phyloP scores from a whole-genome alignment of 768 basidiomycete species.

The Termitomyces titanicus region DNA sequence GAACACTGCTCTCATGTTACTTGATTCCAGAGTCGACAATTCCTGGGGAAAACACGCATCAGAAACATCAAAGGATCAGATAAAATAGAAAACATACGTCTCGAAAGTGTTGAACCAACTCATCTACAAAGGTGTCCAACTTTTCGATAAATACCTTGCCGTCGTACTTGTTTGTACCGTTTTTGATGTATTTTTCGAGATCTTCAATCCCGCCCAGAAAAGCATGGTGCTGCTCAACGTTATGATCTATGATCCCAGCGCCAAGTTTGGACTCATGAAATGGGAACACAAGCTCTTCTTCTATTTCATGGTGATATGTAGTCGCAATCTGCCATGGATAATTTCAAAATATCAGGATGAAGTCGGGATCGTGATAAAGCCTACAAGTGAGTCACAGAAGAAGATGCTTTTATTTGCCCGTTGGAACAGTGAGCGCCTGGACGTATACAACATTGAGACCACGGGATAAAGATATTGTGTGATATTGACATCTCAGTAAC shows the following conservation, averaged over 20 bases:
- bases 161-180: constrained; percentile 54
- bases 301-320: constrained; percentile 26
- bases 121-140: constrained; percentile 23
- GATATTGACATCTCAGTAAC: constrained; percentile 25
- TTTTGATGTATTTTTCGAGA: constrained; percentile 35
- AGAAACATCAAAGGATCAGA: neutral
- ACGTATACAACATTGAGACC: constrained; percentile 24
- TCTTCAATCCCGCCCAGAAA: constrained; percentile 24
- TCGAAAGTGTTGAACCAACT: constrained; percentile 22
- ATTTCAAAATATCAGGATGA: neutral
- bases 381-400: constrained; percentile 22
- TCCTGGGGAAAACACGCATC: constrained; percentile 15
- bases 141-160: constrained; percentile 16
- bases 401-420: constrained; percentile 20
- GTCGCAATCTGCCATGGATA: constrained; percentile 12
- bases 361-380: neutral
- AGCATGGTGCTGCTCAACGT: constrained; percentile 23
- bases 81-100: neutral
- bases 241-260: constrained; percentile 15
- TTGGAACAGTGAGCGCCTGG: constrained; percentile 19
- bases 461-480: constrained; percentile 27
- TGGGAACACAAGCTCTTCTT: constrained; percentile 25
- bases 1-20: constrained; percentile 20
- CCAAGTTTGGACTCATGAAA: constrained; percentile 25
- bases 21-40: constrained; percentile 21